Percentiles rank a stretch among this genome's conserved stretches.
phyloP scores from a whole-genome alignment of 306 rosid species.

The Glycine latifolia region DNA sequence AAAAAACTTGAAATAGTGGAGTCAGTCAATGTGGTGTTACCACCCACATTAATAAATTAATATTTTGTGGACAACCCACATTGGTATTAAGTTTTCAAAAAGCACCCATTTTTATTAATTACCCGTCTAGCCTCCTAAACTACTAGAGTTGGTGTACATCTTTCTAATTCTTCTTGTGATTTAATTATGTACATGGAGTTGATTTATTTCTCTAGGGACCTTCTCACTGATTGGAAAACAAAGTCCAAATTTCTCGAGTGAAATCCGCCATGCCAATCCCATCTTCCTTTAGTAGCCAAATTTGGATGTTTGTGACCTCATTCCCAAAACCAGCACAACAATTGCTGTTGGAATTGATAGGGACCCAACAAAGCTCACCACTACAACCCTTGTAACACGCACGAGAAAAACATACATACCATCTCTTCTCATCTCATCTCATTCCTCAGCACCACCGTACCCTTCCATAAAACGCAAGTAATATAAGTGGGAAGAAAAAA shows the following conservation, averaged over 20 bases:
- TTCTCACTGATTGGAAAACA: slow-evolving; percentile 42
- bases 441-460: slow-evolving; percentile 42
- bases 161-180: slow-evolving; percentile 31
- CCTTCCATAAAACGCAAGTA: slow-evolving; percentile 23
- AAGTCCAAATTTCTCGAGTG: slow-evolving; percentile 50
- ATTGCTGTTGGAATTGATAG: slow-evolving; percentile 62
- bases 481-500: not conserved
- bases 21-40: no score
- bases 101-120: no score
- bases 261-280: slow-evolving; percentile 59
- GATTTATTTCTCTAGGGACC: slow-evolving; percentile 36
- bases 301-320: slow-evolving; percentile 70
- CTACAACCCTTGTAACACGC: slow-evolving; percentile 46
- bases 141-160: slow-evolving; percentile 19
- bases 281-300: slow-evolving; percentile 55
- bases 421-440: slow-evolving; percentile 44
- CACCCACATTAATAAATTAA: no score
- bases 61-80: no score
- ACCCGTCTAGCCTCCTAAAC: not conserved
- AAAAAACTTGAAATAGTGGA: no score
- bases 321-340: slow-evolving; percentile 64
- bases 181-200: slow-evolving; percentile 27
- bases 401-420: slow-evolving; percentile 46
- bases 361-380: slow-evolving; percentile 60
- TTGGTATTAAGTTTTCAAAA: no score